Conservation (phyloP, 2,329 filamentous ascomycete species). For the Zarea fungicola region DNA sequence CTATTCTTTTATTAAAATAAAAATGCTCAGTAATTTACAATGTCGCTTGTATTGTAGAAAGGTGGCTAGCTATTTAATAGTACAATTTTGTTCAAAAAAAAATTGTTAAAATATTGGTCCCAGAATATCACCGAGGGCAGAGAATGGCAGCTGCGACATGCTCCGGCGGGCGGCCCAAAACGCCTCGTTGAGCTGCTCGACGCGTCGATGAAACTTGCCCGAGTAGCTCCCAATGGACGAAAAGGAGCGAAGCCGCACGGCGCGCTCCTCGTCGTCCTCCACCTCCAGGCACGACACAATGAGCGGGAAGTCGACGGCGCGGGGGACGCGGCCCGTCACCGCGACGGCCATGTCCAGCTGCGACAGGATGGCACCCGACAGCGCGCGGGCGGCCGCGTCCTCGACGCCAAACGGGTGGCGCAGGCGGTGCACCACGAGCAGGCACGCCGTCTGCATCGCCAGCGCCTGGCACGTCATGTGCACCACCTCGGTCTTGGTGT, state of each 20-base stretch:
- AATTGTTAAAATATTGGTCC: too few species aligned
- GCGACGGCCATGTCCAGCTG: slow-evolving; percentile 20
- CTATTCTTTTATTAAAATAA: too few species aligned
- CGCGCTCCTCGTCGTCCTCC: slow-evolving; percentile 12
- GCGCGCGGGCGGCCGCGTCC: slow-evolving; percentile 16
- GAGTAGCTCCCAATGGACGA: slow-evolving; percentile 15
- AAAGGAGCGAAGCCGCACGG: slow-evolving; percentile 5
- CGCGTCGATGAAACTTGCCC: neutral
- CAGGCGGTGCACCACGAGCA: slow-evolving; percentile 22
- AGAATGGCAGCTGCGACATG: too few species aligned
- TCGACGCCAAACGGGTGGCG: slow-evolving; percentile 18
- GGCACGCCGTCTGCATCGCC: slow-evolving; percentile 19
- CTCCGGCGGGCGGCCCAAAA: too few species aligned
- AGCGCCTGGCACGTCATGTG: slow-evolving; percentile 26
- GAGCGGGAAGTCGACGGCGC: slow-evolving; percentile 20
- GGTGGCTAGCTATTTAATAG: too few species aligned
- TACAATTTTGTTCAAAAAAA: too few species aligned
- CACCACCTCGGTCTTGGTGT: slow-evolving; percentile 19
- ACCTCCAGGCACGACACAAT: slow-evolving; percentile 23
- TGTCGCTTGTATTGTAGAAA: too few species aligned
- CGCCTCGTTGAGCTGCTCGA: too few species aligned
- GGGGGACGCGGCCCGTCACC: slow-evolving; percentile 16
- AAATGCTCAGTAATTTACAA: too few species aligned
- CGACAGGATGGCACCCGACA: slow-evolving; percentile 20
- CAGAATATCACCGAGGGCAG: too few species aligned